Evolutionary conservation across 1,139 yeast genomes (phyloP).

Genomic region (Zygoascus hellenicus): DNA sequence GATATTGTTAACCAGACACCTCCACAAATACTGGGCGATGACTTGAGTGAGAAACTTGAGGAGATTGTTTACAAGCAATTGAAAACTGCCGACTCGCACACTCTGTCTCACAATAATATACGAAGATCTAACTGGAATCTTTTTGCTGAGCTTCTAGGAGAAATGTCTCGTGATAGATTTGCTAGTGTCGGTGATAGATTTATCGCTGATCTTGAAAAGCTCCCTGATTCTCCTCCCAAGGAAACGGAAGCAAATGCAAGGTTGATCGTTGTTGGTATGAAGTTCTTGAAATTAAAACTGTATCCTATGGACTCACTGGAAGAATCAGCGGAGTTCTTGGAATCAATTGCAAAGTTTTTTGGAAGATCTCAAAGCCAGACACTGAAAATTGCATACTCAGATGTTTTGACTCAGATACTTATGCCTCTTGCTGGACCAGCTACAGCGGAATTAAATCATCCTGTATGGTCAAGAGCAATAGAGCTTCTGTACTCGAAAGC

Average conservation of each 20-base stretch:
- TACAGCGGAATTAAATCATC: conserved; percentile 94
- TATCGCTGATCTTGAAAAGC: conserved; percentile 83
- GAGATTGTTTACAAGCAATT: conserved; percentile 91
- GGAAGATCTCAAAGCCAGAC: conserved; percentile 53
- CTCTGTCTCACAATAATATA: conserved; percentile 59
- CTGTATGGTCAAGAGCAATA: conserved; percentile 86
- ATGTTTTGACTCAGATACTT: conserved; percentile 67
- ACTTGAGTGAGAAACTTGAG: conserved; percentile 76
- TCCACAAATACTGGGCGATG: conserved; percentile 64
- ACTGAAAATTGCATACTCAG: conserved; percentile 69
- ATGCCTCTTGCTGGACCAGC: conserved; percentile 78
- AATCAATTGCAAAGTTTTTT: conserved; percentile 81
- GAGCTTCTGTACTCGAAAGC: conserved; percentile 54
- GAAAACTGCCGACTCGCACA: conserved; percentile 75
- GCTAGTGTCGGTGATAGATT: conserved; percentile 88
- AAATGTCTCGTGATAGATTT: conserved; percentile 80
- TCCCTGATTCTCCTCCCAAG: conserved; percentile 49
- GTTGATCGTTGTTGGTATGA: conserved; percentile 84
- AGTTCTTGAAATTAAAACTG: conserved; percentile 64
- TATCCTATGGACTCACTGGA: conserved; percentile 87
- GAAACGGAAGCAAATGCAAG: conserved; percentile 66
- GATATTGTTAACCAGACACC: conserved; percentile 91
- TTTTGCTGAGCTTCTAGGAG: conserved; percentile 83
- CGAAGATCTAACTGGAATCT: conserved; percentile 92
- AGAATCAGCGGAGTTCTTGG: conserved; percentile 85